Evolutionary conservation across 1,284 basidiomycete species (phyloP).

Genomic region (Retiboletus fuscus): DNA sequence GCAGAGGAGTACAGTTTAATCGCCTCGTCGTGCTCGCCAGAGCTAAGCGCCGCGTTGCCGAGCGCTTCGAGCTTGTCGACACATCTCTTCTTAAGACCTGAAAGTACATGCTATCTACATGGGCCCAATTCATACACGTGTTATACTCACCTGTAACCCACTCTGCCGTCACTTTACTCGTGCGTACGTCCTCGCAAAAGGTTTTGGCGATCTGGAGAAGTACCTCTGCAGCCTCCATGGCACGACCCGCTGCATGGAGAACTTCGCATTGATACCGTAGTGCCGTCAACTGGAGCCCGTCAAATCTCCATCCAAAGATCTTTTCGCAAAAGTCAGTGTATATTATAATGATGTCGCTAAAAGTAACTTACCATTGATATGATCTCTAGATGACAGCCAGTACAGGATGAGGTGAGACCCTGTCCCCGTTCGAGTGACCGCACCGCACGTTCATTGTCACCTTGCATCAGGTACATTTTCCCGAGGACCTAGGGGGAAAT

Average conservation of each 20-base stretch:
- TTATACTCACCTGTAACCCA: conserved; percentile 11
- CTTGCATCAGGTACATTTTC: conserved; percentile 14
- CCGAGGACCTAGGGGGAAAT: conserved; percentile 20
- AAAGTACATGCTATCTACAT: background rate
- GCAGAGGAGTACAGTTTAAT: conserved; percentile 18
- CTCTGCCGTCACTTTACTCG: background rate
- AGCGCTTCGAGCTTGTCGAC: background rate
- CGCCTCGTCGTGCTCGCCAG: background rate
- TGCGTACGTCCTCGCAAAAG: background rate
- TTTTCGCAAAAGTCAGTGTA: background rate
- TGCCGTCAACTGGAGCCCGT: conserved; percentile 1
- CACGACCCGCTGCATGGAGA: background rate
- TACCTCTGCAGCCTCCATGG: background rate
- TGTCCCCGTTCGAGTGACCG: conserved; percentile 1
- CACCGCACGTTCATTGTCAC: conserved; percentile 11
- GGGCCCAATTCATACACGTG: background rate
- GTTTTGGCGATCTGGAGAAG: conserved; percentile 6
- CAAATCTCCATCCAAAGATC: conserved; percentile 24
- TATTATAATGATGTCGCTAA: no score
- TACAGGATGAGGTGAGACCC: background rate
- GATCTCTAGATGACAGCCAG: conserved; percentile 6
- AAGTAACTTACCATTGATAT: conserved; percentile 11
- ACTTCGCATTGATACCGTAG: conserved; percentile 10
- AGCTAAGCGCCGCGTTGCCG: conserved; percentile 10
- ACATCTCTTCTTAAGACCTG: conserved; percentile 18